Percentiles rank a stretch among this genome's conserved stretches.
phyloP scores from a whole-genome alignment of 1,284 basidiomycete genomes.

The Laetiporus sulphureus region DNA sequence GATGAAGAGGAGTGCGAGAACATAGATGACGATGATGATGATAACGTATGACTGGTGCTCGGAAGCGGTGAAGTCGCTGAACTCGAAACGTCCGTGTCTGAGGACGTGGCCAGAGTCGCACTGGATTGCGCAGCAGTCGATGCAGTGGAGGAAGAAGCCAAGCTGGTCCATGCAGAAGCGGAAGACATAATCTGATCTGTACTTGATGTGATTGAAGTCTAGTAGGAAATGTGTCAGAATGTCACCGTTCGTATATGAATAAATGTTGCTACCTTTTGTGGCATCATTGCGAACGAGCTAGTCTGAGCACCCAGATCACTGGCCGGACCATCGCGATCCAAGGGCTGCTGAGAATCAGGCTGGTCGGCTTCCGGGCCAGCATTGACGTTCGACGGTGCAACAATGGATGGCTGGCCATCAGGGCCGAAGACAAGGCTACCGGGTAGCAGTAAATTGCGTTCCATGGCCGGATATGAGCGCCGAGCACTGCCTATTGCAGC shows the following conservation, averaged over 20 bases:
- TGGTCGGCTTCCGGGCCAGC: slow-evolving; percentile 1
- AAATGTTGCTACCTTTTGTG: too few relatives aligned
- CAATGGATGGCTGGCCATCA: slow-evolving; percentile 9
- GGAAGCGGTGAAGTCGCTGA: slow-evolving; percentile 1
- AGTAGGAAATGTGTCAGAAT: too few relatives aligned
- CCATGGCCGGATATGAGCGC: too few relatives aligned
- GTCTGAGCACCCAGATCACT: too few relatives aligned
- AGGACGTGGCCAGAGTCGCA: slow-evolving; percentile 1
- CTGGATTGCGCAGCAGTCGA: too few relatives aligned
- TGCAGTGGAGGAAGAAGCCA: too few relatives aligned
- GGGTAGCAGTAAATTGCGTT: too few relatives aligned
- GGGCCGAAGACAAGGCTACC: slow-evolving; percentile 9
- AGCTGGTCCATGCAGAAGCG: background rate
- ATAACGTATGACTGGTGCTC: slow-evolving; percentile 2
- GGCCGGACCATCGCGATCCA: background rate
- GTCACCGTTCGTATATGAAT: too few relatives aligned
- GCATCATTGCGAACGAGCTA: too few relatives aligned
- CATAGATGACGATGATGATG: slow-evolving; percentile 1
- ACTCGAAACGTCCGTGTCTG: background rate
- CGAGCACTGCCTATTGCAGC: too few relatives aligned
- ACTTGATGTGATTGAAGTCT: background rate
- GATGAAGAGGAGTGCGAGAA: slow-evolving; percentile 1
- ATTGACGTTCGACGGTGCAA: background rate
- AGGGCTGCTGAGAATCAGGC: slow-evolving; percentile 2
- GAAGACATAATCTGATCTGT: background rate